Evolutionary conservation across 176 grass and related monocot genomes (phyloP), one percentile per base, ranked within the genome.

Genomic region (Oryza nivara): DNA sequence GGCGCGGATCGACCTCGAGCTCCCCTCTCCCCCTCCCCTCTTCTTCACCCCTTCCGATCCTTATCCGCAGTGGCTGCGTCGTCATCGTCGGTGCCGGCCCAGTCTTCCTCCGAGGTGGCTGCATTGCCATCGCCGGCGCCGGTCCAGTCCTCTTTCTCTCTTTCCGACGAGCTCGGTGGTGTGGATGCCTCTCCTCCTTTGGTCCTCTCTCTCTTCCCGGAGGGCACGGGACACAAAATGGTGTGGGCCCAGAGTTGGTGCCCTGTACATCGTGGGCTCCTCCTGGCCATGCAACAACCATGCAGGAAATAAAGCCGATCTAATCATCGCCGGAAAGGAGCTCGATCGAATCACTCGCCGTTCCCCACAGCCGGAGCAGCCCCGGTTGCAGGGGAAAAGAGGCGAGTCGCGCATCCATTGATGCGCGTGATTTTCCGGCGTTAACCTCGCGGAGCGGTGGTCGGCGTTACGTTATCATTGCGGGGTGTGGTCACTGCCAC

Each of bases 231-330:
- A 32, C 30, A 32, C 30, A 32, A 32, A 32, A 32, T 32, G 30
- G 30, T 32, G 30, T 32, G 30, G 30, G 30, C 2, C 30, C 30
- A 32, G 83, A 64, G 67, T 67, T 79, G 83, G 74, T 22, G 30
- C 23, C 15, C 43, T 61, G 73, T 58, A 56, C 16, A 19, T 76
- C 64, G n/a, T 58, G 82, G 4, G 9, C 6, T 56, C 49, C 4
- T 56, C 49, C 49, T 56, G 84, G 67, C 78, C 87, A 46, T 78
- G 88, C 13, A 82, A 86, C 44, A 82, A 86, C 28, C 72, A 7
- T 51, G 11, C 66, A 1, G 25, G 54, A 58, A 19, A 20, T 15
- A 44, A 23, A 72, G 67, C 4, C 12, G 75, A 13, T 11, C 3
- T 71, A 79, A 79, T 85, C 75, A 80, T 58, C 41, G 36, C 64